phyloP scores from a whole-genome alignment of 2,329 filamentous ascomycete genomes.

The Penicillium sp. region DNA sequence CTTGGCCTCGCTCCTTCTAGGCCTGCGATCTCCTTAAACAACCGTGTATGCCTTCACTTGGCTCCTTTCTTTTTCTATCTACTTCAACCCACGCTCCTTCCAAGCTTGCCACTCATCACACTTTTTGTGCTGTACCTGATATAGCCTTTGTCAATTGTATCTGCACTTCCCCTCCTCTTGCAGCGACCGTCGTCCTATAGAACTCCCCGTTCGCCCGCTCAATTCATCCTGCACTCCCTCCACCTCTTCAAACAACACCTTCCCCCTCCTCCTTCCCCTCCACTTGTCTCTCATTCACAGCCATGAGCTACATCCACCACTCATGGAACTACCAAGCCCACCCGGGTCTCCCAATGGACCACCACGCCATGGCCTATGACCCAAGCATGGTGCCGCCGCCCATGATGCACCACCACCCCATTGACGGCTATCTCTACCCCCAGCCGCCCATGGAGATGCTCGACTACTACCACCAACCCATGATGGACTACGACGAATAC shows the following conservation, averaged over 20 bases:
- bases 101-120: slow-evolving; percentile 15
- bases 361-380: slow-evolving; percentile 43
- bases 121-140: slow-evolving; percentile 17
- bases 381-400: slow-evolving; percentile 42
- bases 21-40: slow-evolving; percentile 31
- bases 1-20: slow-evolving; percentile 27
- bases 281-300: slow-evolving; percentile 12
- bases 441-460: slow-evolving; percentile 48
- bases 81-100: slow-evolving; percentile 11
- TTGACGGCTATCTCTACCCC: slow-evolving; percentile 44
- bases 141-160: slow-evolving; percentile 24
- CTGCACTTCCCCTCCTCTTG: slow-evolving; percentile 26
- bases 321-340: slow-evolving; percentile 43
- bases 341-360: slow-evolving; percentile 42
- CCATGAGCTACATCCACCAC: slow-evolving; percentile 47
- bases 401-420: slow-evolving; percentile 42
- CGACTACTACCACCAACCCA: slow-evolving; percentile 47
- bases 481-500: slow-evolving; percentile 52
- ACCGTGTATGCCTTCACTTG: slow-evolving; percentile 22
- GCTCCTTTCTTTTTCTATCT: slow-evolving; percentile 30
- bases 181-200: slow-evolving; percentile 16
- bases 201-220: not conserved
- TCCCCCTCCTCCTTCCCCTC: slow-evolving; percentile 7
- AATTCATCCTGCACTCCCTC: slow-evolving; percentile 9
- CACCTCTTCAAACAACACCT: not conserved